Percentiles rank a stretch among this genome's conserved stretches.
These are phyloP conservation scores for Cinnamomum chago DNA, from an alignment of 164 flowering plant species.

Conservation along the genomic window DNA sequence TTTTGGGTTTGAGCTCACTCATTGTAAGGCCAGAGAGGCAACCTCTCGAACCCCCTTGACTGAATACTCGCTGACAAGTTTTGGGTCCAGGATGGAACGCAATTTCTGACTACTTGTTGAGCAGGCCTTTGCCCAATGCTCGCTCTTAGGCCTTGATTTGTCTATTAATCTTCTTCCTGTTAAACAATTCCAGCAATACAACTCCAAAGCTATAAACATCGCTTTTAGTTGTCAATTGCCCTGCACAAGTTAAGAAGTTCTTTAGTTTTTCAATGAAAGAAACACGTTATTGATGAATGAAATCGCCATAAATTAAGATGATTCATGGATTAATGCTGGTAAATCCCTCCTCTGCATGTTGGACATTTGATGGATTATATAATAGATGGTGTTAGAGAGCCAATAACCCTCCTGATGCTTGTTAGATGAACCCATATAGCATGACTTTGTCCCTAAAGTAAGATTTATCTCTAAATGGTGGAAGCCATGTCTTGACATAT, in stretches of 20 bases:
- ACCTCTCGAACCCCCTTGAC: slow-evolving; percentile 79
- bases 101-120: slow-evolving; percentile 60
- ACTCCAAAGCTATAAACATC: slow-evolving; percentile 96
- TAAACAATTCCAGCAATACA: slow-evolving; percentile 76
- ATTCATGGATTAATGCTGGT: background rate
- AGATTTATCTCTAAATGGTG: background rate
- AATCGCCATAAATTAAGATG: background rate
- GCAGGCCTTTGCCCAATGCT: slow-evolving; percentile 83
- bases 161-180: slow-evolving; percentile 87
- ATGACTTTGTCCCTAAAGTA: background rate
- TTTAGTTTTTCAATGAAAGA: background rate
- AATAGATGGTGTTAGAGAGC: background rate
- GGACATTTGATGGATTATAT: background rate
- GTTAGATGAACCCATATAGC: background rate
- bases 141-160: slow-evolving; percentile 58
- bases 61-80: slow-evolving; percentile 75
- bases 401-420: background rate
- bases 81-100: slow-evolving; percentile 73
- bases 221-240: slow-evolving; percentile 88
- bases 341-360: background rate
- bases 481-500: slow-evolving; percentile 53
- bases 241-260: slow-evolving; percentile 22
- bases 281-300: background rate
- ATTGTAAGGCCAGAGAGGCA: slow-evolving; percentile 60
- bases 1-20: slow-evolving; percentile 74